Conservation (phyloP, 352 stramenopile genomes). For the Pythium aphanidermatum region DNA sequence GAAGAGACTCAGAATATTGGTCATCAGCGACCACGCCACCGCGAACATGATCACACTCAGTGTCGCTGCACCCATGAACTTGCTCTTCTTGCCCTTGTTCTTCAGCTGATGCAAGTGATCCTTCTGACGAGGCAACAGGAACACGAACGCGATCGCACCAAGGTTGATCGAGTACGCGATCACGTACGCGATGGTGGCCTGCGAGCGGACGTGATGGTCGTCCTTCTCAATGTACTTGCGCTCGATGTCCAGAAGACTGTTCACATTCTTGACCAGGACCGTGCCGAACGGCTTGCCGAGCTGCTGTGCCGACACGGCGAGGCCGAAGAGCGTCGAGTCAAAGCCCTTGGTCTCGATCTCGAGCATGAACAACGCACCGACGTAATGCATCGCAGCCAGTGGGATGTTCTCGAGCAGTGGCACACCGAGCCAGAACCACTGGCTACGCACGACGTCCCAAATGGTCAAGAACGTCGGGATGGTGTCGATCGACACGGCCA, state of each 20-base stretch:
- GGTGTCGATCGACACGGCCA: conserved; percentile 37
- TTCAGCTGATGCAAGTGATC: conserved; percentile 35
- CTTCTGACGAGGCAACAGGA: conserved; percentile 49
- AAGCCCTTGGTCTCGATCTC: conserved; percentile 43
- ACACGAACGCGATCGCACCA: conserved; percentile 33
- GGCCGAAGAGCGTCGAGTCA: conserved; percentile 40
- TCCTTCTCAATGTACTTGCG: conserved; percentile 17
- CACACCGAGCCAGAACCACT: conserved; percentile 62
- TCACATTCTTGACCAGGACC: conserved; percentile 49
- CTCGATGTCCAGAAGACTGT: conserved; percentile 49
- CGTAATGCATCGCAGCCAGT: conserved; percentile 36
- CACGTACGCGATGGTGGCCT: conserved; percentile 47
- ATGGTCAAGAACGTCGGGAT: conserved; percentile 53
- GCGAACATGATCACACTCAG: conserved; percentile 35
- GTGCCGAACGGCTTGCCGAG: conserved; percentile 44
- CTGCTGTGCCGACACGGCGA: conserved; percentile 37
- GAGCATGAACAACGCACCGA: conserved; percentile 42
- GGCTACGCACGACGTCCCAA: conserved; percentile 60
- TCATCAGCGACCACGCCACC: conserved; percentile 53
- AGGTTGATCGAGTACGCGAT: conserved; percentile 57
- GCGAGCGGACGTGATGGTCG: conserved; percentile 28
- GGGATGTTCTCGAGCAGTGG: conserved; percentile 45
- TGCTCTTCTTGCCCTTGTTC: conserved; percentile 31
- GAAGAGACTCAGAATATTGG: conserved; percentile 48
- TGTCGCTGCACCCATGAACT: conserved; percentile 28